Conservation (phyloP, 176 grass and related monocot species). For the Cenchrus americanus region DNA sequence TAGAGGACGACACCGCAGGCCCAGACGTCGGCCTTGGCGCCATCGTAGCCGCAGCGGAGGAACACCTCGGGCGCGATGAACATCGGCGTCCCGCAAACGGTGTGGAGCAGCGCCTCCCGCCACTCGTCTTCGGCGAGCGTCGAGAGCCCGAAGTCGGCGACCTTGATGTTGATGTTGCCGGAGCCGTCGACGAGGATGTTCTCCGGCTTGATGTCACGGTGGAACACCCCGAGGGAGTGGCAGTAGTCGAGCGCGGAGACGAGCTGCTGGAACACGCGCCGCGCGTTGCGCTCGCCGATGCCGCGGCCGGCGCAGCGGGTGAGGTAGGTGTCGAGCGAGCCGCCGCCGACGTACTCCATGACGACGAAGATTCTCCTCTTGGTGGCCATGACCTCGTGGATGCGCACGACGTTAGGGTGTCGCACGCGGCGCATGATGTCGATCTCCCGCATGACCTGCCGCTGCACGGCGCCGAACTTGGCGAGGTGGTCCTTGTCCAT, state of each 20-base stretch:
- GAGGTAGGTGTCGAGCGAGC: conserved; percentile 56
- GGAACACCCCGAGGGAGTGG: conserved; percentile 61
- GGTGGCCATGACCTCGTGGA: conserved; percentile 71
- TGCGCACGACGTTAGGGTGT: conserved; percentile 63
- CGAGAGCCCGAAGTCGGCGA: conserved; percentile 70
- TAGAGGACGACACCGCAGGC: conserved; percentile 67
- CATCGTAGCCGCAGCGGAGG: conserved; percentile 53
- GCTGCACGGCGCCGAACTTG: conserved; percentile 35
- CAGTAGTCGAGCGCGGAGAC: conserved; percentile 63
- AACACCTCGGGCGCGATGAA: conserved; percentile 62
- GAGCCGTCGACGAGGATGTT: conserved; percentile 53
- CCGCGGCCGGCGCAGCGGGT: conserved; percentile 28
- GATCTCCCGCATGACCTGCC: conserved; percentile 59
- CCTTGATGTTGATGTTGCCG: conserved; percentile 71
- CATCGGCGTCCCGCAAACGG: conserved; percentile 64
- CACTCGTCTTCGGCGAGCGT: conserved; percentile 44
- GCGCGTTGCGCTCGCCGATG: conserved; percentile 47
- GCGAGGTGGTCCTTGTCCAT: conserved; percentile 58
- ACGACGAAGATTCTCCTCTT: conserved; percentile 62
- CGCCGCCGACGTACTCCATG: conserved; percentile 68
- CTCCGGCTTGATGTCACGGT: conserved; percentile 53
- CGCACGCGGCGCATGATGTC: conserved; percentile 54
- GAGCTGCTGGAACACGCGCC: conserved; percentile 68
- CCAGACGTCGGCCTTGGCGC: conserved; percentile 57
- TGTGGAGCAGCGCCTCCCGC: conserved; percentile 50